These are phyloP conservation scores for Rhynchospora pubera DNA, from an alignment of 176 grass and related monocot species.

Conservation along the genomic window DNA sequence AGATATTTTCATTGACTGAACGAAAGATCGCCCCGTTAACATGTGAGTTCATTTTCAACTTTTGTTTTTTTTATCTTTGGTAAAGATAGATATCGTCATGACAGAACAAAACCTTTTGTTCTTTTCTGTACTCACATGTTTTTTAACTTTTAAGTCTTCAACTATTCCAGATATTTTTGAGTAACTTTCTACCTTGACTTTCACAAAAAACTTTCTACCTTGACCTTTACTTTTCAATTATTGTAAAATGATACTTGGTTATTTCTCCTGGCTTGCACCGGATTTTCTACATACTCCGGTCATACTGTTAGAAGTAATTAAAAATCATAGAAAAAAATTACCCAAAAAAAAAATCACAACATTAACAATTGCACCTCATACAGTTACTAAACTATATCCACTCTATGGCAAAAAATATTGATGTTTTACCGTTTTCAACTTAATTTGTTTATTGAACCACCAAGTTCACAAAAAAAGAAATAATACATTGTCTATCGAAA, in stretches of 20 bases:
- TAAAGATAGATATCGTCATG: not conserved
- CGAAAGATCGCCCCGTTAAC: not conserved
- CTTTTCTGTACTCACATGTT: not conserved
- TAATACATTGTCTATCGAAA: not conserved
- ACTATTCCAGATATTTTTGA: not conserved
- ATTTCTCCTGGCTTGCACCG: not conserved
- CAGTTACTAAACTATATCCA: too few relatives aligned
- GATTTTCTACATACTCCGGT: too few relatives aligned
- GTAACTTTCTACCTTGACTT: not conserved
- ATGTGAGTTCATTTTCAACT: constrained; percentile 1
- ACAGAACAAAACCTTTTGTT: not conserved
- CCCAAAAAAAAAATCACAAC: too few relatives aligned
- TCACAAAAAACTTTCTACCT: not conserved
- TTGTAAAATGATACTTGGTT: not conserved
- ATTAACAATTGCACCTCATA: too few relatives aligned
- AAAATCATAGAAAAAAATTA: too few relatives aligned
- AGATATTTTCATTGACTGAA: not conserved
- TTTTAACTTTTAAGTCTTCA: not conserved
- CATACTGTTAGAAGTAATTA: too few relatives aligned
- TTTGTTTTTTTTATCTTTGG: not conserved
- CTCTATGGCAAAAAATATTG: not conserved
- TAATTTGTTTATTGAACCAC: not conserved
- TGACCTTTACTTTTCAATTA: not conserved
- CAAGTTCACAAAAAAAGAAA: not conserved
- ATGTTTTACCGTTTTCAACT: not conserved